phyloP scores from a whole-genome alignment of 2,329 filamentous ascomycete species.

The Scedosporium aurantiacum region DNA sequence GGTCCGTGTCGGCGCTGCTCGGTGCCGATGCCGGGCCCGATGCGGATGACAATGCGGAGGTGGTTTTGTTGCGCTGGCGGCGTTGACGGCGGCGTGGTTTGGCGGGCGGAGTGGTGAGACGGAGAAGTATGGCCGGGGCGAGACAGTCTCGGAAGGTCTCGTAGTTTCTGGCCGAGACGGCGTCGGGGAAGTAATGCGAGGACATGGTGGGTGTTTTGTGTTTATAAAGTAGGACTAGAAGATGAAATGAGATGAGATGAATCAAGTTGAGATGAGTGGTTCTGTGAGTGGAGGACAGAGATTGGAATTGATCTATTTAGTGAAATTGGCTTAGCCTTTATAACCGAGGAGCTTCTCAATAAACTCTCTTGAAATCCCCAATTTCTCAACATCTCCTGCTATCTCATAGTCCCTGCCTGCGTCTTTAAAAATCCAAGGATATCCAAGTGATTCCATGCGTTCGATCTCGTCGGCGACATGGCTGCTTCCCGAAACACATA shows the following conservation, averaged over 20 bases:
- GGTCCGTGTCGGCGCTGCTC: conserved; percentile 10
- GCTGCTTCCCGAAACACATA: background rate
- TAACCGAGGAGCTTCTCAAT: background rate
- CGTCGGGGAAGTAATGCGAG: background rate
- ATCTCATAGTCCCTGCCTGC: no score
- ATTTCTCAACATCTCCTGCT: no score
- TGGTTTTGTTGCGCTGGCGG: background rate
- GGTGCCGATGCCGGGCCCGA: conserved; percentile 11
- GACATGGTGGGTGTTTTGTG: background rate
- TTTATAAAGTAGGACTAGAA: no score
- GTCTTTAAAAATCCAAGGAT: background rate
- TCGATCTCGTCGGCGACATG: background rate
- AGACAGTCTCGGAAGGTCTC: conserved; percentile 65
- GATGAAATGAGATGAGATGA: no score
- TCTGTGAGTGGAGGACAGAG: no score
- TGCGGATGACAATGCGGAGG: background rate
- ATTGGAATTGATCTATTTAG: no score
- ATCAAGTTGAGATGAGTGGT: no score
- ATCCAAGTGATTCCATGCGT: background rate
- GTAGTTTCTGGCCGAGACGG: conserved; percentile 16
- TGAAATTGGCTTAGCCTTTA: no score
- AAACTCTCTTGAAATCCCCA: no score
- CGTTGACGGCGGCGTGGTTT: conserved; percentile 32
- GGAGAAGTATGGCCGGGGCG: conserved; percentile 56
- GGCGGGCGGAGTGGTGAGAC: conserved; percentile 33